These are phyloP conservation scores for Pseudogymnoascus sp. DNA, from an alignment of 2,329 filamentous ascomycete species.

Conservation along the genomic window DNA sequence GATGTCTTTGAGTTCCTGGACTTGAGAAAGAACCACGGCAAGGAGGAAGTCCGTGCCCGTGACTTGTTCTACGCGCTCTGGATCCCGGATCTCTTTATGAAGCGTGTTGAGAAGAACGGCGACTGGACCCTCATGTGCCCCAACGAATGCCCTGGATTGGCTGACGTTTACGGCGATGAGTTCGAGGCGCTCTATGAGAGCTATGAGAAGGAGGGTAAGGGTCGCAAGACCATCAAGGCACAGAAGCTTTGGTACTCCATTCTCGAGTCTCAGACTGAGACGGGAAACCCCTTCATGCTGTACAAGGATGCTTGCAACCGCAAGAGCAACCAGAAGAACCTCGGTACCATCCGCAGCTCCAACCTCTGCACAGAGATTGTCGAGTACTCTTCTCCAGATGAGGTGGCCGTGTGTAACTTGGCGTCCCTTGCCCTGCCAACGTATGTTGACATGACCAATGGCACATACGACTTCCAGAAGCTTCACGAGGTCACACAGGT, in stretches of 20 bases:
- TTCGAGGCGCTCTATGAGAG: constrained; percentile 90
- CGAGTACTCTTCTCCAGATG: constrained; percentile 93
- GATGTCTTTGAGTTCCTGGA: constrained; percentile 98
- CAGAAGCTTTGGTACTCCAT: constrained; percentile 99
- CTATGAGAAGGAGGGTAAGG: constrained; percentile 82
- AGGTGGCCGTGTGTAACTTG: constrained; percentile 97
- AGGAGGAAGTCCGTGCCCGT: constrained; percentile 93
- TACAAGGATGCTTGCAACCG: constrained; percentile 98
- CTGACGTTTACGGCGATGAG: constrained; percentile 95
- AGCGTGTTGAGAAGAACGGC: constrained; percentile 92
- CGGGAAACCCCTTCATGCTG: constrained; percentile 97
- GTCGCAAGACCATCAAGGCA: constrained; percentile 85
- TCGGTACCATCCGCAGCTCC: constrained; percentile 95
- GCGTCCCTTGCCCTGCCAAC: constrained; percentile 88
- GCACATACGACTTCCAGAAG: constrained; percentile 90
- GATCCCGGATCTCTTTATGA: constrained; percentile 99
- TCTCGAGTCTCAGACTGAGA: constrained; percentile 96
- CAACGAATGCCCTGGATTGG: constrained; percentile 88
- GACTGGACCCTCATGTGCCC: constrained; percentile 99
- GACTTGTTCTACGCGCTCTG: constrained; percentile 96
- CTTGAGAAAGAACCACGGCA: constrained; percentile 97
- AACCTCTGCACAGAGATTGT: constrained; percentile 99
- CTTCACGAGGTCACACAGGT: constrained; percentile 90
- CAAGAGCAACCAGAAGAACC: constrained; percentile 99
- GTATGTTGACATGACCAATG: constrained; percentile 78